Base-by-base conservation (phyloP, 129 eudicot genomes). In the Flaveria robusta region DNA sequence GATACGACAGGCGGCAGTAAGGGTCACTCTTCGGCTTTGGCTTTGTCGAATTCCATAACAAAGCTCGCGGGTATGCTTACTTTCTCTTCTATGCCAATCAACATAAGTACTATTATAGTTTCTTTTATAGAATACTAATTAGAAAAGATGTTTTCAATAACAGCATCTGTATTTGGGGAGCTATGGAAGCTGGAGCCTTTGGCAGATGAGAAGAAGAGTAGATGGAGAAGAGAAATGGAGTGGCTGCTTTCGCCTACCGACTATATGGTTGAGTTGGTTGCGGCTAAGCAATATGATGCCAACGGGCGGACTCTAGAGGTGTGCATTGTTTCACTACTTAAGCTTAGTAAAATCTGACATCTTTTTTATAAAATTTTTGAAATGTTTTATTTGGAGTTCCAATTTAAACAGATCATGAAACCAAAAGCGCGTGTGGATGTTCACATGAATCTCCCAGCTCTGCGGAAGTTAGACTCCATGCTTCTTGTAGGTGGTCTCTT, bases 171-270 rank as follows among this genome's bases (percentile, higher is more conserved):
- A 49, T 95, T 95, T 78, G 99, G 99, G 31, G 99, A 95, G 90
- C 92, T 95, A 4, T 91, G 99, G 99, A 95, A 95, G 81, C 81
- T 95, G 68, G 99, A 95, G 82, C 96, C 99, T 8, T 50, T 95
- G 54, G 37, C 96, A 9, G 89, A 89, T 60, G 99, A 91, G 59
- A 80, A 78, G 64, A 91, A 87, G 86, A 77, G 67, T 49, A 91
- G 82, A 62, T 95, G 99, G 99, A 79, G 67, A 70, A 85, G 74
- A 79, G 99, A 95, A 72, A 95, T 95, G 95, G 92, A 91, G 62
- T 95, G 99, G 99, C 60, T 91, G 68, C 95, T 95, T 71, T 83
- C 97, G 10, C 99, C 99, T 10, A 84, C 97, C 2, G 89, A 89
- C 74, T 82, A 91, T 64, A 95, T 95, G 97, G 85, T 95, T 66